Evolutionary conservation across 805 yeast species (phyloP), one percentile per base, ranked within the genome.

Genomic region (Saccharomyces kudriavzevii): DNA sequence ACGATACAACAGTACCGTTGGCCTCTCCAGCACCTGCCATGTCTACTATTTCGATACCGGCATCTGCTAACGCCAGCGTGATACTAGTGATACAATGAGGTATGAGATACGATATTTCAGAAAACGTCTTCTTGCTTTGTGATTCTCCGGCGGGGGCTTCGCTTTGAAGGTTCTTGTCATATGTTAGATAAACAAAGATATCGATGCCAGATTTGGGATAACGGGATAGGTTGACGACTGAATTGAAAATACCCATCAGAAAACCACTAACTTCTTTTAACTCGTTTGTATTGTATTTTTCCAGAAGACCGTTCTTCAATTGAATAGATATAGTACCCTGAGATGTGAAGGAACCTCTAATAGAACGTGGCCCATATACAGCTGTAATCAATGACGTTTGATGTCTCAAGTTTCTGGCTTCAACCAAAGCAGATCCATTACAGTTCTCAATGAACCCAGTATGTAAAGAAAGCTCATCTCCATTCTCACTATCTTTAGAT

Each of bases 151-250:
- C 27, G 4, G 8, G 24, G 11, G 11, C 60, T 53, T 28, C 60
- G 62, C 1, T 69, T 59, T 6, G 84, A 75, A 53, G 48, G 17
- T 54, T 54, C 31, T 59, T 56, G 49, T 64, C 67, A 43, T 62
- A 58, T 31, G 91, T 76, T 6, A 92, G 73, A 43, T 85, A 80
- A 5, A 94, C 74, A 57, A 84, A 85, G 14, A 92, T 78, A 63
- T 85, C 94, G 54, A 92, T 88, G 20, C 91, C 83, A 2, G 96
- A 87, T 69, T 92, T 92, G 4, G 98, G 97, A 67, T 94, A 94
- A 56, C 84, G 83, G 13, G 80, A 80, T 31, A 89, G 72, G 52
- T 71, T 66, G 48, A 75, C 64, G 40, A 71, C 70, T 46, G 72
- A 67, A 31, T 70, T 69, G 55, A 72, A 71, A 55, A 68, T 71